Percentiles rank a stretch among this genome's conserved stretches.
phyloP scores from a whole-genome alignment of 2,329 filamentous ascomycete species.

The Fusarium sp. region DNA sequence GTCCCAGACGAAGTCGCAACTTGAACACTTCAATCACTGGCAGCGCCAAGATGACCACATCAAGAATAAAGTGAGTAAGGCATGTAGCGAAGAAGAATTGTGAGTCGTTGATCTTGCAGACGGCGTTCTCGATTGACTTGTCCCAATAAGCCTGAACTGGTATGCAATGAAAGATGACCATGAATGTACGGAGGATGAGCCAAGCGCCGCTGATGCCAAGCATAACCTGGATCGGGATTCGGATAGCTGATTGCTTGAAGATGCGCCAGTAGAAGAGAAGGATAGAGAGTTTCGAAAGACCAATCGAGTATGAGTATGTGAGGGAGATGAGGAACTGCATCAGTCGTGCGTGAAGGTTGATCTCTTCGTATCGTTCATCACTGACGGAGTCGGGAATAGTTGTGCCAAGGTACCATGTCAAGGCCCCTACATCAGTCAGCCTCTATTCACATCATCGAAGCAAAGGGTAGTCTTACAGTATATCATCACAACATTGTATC shows the following conservation, averaged over 20 bases:
- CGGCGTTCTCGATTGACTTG: slow-evolving; percentile 36
- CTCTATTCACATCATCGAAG: too few species aligned
- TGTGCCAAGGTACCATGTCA: slow-evolving; percentile 29
- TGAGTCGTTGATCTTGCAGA: slow-evolving; percentile 45
- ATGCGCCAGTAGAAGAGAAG: slow-evolving; percentile 46
- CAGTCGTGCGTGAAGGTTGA: slow-evolving; percentile 19
- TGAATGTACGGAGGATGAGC: slow-evolving; percentile 44
- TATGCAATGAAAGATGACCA: slow-evolving; percentile 47
- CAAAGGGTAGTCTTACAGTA: slow-evolving; percentile 14
- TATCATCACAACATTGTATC: slow-evolving; percentile 25
- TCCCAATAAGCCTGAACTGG: slow-evolving; percentile 49
- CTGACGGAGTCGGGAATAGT: slow-evolving; percentile 14
- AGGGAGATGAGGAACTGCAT: slow-evolving; percentile 30
- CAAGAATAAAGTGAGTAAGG: slow-evolving; percentile 45
- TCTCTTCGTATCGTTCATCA: slow-evolving; percentile 17
- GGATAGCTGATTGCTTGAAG: slow-evolving; percentile 42
- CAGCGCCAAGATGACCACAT: slow-evolving; percentile 44
- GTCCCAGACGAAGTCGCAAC: slow-evolving; percentile 40
- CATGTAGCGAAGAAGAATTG: slow-evolving; percentile 48
- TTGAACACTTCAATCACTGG: slow-evolving; percentile 46
- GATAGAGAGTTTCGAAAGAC: slow-evolving; percentile 42
- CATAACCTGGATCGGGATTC: slow-evolving; percentile 41
- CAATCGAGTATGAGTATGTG: slow-evolving; percentile 42
- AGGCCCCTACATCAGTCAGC: slow-evolving; percentile 27
- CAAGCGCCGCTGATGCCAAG: slow-evolving; percentile 37